Base-by-base conservation (phyloP, 2,329 filamentous ascomycete genomes). In the Elsinoe fawcettii region DNA sequence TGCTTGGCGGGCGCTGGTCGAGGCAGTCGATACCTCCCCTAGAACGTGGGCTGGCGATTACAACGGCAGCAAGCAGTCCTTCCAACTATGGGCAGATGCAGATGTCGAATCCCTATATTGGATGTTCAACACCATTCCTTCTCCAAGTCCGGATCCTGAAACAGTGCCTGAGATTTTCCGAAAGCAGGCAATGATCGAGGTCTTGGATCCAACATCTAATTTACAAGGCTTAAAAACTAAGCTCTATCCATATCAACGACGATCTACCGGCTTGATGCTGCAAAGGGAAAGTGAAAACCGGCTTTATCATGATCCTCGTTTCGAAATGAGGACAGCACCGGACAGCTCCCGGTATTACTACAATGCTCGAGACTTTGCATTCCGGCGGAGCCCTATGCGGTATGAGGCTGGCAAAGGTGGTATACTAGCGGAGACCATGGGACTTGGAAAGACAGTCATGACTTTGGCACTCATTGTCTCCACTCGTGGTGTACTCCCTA, bases 391-490 rank as follows among this genome's bases (percentile, higher is more conserved):
- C n/a, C 84, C 87, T 9, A 78, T 80, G 2, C 80, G 81, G 59
- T 96, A 92, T 63, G 89, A 93, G 44, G 79, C 83, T 23, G 80
- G 85, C 4, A 78, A 80, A 58, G 90, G 91, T 32, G 92, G 90
- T 2, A 86, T 92, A 12, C 73, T 90, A 12, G 87, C 87, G 0
- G 88, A 93, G 66, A 85, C 88, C 61, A 91, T 91, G 87, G 86
- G 86, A 5, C 56, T 73, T 47, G 91, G 92, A 0, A 97, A 96
- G 73, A 96, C 92, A 0, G 72, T 96, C 23, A 95, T 96, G 9
- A 92, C 87, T 61, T 73, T 97, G 1, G 69, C 77, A 4, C 65
- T 77, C n/a, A 74, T 96, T 37, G 75, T 95, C 23, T 85, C 89
- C 2, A 95, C 89, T 0, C 83, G 81, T 63, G 76, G 84, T 30